These are phyloP conservation scores for Mastigamoeba balamuthi DNA, from an alignment of 78 protist genomes.

Conservation along the genomic window DNA sequence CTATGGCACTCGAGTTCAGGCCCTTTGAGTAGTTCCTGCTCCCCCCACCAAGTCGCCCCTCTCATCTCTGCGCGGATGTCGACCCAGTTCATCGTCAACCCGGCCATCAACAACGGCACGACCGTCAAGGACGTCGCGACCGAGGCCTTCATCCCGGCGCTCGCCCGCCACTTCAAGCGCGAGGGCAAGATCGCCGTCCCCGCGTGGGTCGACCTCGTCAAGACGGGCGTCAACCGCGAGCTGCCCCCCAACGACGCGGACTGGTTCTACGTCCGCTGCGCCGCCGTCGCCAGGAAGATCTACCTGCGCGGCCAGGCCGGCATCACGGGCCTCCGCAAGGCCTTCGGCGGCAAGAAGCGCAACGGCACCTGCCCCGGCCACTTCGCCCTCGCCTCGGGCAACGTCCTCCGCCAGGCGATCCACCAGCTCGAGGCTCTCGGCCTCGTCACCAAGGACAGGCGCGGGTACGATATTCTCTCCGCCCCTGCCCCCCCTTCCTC, in stretches of 20 bases:
- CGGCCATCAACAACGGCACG: slow-evolving; percentile 21
- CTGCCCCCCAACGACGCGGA: slow-evolving; percentile 93
- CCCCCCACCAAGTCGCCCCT: no score
- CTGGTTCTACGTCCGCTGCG: slow-evolving; percentile 93
- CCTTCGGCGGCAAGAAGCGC: slow-evolving; percentile 49
- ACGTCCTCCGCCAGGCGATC: slow-evolving; percentile 59
- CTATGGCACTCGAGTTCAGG: no score
- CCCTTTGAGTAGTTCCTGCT: no score
- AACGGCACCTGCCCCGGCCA: slow-evolving; percentile 59
- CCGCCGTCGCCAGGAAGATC: slow-evolving; percentile 76
- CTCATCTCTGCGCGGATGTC: no score
- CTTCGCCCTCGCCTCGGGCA: slow-evolving; percentile 47
- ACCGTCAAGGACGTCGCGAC: slow-evolving; percentile 89
- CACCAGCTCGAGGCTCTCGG: slow-evolving; percentile 58
- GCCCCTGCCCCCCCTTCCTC: not conserved
- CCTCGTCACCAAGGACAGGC: slow-evolving; percentile 41
- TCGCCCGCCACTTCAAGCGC: slow-evolving; percentile 83
- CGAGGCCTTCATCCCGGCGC: slow-evolving; percentile 72
- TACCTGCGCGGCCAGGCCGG: slow-evolving; percentile 72
- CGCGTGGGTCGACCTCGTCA: slow-evolving; percentile 82
- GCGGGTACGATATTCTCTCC: slow-evolving; percentile 11
- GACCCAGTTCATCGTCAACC: no score
- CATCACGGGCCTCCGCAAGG: slow-evolving; percentile 45
- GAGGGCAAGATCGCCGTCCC: slow-evolving; percentile 81
- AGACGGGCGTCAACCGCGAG: slow-evolving; percentile 84